Evolutionary conservation across 306 rosid species (phyloP), one percentile per base, ranked within the genome.

Genomic region (Rosa persica): DNA sequence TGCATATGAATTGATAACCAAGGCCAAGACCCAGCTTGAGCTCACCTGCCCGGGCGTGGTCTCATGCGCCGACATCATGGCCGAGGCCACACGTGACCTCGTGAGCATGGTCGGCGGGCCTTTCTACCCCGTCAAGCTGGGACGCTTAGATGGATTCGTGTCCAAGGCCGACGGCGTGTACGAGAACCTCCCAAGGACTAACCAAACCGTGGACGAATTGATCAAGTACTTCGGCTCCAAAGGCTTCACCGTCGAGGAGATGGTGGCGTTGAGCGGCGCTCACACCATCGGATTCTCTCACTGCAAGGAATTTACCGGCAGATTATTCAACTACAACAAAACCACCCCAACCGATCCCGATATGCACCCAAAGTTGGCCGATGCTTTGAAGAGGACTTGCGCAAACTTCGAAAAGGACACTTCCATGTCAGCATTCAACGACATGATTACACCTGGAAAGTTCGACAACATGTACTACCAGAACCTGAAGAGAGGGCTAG

Each of bases 221-320:
- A 86, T 88, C 69, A 72, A 84, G 11, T n/a, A 79, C 42, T 88
- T 81, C 66, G 68, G 40, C 0, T 17, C 27, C 19, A 88, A 75
- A 60, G 88, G 88, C 20, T 86, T 86, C 77, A 74, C 80, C n/a
- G n/a, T 80, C 46, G 58, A 81, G 61, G 88, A 88, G 73, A 74
- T 84, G 83, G 92, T 88, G 4, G 92, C 92, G 4, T 66, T 88
- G 8, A 49, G 40, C n/a, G 92, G 92, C 6, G 85, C 76, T 25
- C 89, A 86, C 79, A 88, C 89, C 23, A 84, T 88, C 48, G 92
- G 92, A 5, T 86, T 81, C 83, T 77, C 89, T 2, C 89, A 86
- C 52, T 88, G 92, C 83, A 86, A 78, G 64, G 92, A 88, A 58
- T 88, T 88, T 76, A 13, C 83, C 22, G 60, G 82, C 8, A 72